Base-by-base conservation (phyloP, 768 basidiomycete species). In the Tricholoma furcatifolium region DNA sequence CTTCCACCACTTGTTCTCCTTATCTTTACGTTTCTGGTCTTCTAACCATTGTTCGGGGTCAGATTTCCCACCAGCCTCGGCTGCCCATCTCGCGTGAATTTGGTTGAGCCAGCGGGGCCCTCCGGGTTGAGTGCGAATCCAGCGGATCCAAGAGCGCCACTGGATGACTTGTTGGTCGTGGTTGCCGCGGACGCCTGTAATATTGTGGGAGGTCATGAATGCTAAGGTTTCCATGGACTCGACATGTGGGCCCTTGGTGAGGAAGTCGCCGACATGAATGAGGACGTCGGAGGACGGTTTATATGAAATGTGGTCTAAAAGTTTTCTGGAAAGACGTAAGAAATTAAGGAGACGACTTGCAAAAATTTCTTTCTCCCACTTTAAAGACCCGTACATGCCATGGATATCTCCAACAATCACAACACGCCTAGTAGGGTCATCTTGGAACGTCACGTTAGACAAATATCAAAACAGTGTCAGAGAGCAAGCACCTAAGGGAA, bases 81-180 rank as follows among this genome's bases (percentile, higher is more conserved):
- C 58, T 20, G 52, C 58, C 80, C 81, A 85, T 35, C 67, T 64
- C 1, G 61, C 57, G 43, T 81, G 77, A n/a, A 83, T 55, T 10
- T 75, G 62, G 7, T 66, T 56, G 6, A 93, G 74, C 84, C 90
- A 93, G 21, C 72, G 63, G 21, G 47, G 62, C 1, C 75, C 78
- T n/a, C 74, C 78, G 6, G 74, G 68, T 21, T 77, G 64, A 7
- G 67, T 55, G 12, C 67, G 56, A 51, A 95, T 83, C 91, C 92
- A 96, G 15, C 87, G 75, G 46, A 90, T 79, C 92, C 93, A 98
- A 1, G 77, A 73, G 21, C 85, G 77, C 95, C 95, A 97, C 70
- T 96, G 89, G 41, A 98, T 78, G 40, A 94, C 82, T 56, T 79
- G 79, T 68, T 98, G 93, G 70, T 98, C 95, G 64, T 98, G 92